These are phyloP conservation scores for Paramecium pentaurelia DNA, from an alignment of 73 alveolate genomes.

Conservation along the genomic window DNA sequence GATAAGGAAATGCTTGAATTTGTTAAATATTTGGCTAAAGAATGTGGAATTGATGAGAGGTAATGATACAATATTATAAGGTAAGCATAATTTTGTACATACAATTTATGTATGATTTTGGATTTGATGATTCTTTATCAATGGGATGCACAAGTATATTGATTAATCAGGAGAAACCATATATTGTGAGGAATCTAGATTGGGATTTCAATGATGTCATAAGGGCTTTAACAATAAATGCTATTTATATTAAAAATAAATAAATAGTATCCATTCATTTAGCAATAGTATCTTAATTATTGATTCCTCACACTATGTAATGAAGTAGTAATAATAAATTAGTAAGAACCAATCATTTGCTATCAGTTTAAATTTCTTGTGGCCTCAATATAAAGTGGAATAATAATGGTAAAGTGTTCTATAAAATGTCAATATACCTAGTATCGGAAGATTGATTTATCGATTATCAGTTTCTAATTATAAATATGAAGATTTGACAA, in stretches of 20 bases:
- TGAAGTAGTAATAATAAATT: not conserved
- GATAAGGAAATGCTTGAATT: constrained; percentile 2
- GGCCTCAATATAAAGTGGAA: not conserved
- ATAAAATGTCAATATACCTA: not conserved
- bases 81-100: not conserved
- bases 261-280: not conserved
- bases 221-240: constrained; percentile 30
- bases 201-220: constrained; percentile 39
- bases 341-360: not conserved
- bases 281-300: not conserved
- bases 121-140: not conserved
- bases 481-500: not conserved
- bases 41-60: not conserved
- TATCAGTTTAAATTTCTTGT: constrained; percentile 6
- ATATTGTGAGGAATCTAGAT: constrained; percentile 3
- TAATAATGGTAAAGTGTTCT: not conserved
- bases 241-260: not conserved
- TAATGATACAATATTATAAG: not conserved
- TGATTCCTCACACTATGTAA: not conserved
- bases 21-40: not conserved
- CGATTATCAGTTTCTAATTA: not conserved
- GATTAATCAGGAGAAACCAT: not conserved
- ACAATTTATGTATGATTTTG: constrained; percentile 42
- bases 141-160: constrained; percentile 26
- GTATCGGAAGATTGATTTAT: not conserved